Evolutionary conservation across 1,284 basidiomycete species (phyloP).

Genomic region (Leucoagaricus sp.): DNA sequence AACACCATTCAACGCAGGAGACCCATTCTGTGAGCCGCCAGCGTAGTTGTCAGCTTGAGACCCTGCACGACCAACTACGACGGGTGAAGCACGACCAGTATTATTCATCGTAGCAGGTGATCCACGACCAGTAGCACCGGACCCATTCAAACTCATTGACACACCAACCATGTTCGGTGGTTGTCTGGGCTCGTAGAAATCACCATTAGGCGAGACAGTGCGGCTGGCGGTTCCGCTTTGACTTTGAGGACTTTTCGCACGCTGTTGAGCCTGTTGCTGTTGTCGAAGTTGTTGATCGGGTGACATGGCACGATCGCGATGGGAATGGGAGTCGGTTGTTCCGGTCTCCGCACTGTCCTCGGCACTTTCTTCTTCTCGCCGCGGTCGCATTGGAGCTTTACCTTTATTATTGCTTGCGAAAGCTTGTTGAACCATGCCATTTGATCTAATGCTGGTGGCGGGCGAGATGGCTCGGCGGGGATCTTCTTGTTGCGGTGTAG

Average conservation of each 20-base stretch:
- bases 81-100: constrained; percentile 38
- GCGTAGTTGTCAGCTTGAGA: constrained; percentile 11
- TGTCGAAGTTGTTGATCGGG: constrained; percentile 18
- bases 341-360: constrained; percentile 54
- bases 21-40: constrained; percentile 36
- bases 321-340: constrained; percentile 41
- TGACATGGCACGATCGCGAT: constrained; percentile 44
- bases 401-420: constrained; percentile 35
- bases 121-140: constrained; percentile 15
- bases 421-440: constrained; percentile 31
- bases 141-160: constrained; percentile 40
- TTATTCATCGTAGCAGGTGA: constrained; percentile 17
- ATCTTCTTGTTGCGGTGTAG: constrained; percentile 18
- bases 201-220: constrained; percentile 55
- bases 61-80: constrained; percentile 24
- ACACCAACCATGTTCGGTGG: constrained; percentile 55
- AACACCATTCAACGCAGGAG: constrained; percentile 59
- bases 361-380: constrained; percentile 64
- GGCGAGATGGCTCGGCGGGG: constrained; percentile 52
- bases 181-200: constrained; percentile 32
- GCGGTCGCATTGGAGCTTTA: constrained; percentile 59
- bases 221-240: constrained; percentile 39
- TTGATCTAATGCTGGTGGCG: constrained; percentile 33
- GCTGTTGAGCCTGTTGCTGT: constrained; percentile 26
- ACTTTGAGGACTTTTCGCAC: constrained; percentile 59